These are phyloP conservation scores for Pseudopithomyces maydicus DNA, from an alignment of 2,329 filamentous ascomycete genomes.

Conservation along the genomic window DNA sequence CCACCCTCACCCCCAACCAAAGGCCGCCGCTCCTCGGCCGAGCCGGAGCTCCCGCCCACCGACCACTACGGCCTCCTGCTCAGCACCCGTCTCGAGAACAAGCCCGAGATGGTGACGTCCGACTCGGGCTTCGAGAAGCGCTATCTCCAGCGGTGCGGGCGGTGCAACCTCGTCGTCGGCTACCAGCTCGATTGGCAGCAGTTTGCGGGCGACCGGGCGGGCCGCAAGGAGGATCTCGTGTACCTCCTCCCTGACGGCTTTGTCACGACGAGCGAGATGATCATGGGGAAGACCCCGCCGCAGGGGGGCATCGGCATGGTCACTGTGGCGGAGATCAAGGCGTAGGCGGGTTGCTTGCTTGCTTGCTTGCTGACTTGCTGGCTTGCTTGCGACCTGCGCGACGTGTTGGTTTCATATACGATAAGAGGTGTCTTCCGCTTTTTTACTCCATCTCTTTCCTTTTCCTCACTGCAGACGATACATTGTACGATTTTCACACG, in stretches of 20 bases:
- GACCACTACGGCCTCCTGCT: constrained; percentile 58
- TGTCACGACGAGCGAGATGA: constrained; percentile 63
- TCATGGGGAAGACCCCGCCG: constrained; percentile 41
- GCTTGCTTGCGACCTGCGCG: too few relatives aligned
- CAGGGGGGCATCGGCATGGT: constrained; percentile 19
- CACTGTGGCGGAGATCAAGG: constrained; percentile 29
- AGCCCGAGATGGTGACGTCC: constrained; percentile 58
- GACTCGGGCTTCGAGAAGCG: constrained; percentile 73
- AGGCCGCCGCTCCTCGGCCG: constrained; percentile 17
- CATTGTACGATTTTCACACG: background rate
- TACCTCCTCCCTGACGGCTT: constrained; percentile 67
- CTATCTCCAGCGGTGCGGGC: constrained; percentile 61
- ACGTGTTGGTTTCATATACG: too few relatives aligned
- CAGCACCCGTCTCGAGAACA: constrained; percentile 53
- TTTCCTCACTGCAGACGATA: background rate
- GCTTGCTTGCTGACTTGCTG: background rate
- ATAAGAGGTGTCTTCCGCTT: background rate
- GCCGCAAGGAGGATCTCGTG: constrained; percentile 54
- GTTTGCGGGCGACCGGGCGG: constrained; percentile 42
- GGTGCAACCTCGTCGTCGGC: constrained; percentile 66
- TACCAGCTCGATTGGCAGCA: constrained; percentile 65
- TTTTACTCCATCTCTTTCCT: background rate
- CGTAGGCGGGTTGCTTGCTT: background rate
- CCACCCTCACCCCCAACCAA: constrained; percentile 21
- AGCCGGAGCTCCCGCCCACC: constrained; percentile 16